Percentiles rank a stretch among this genome's conserved stretches.
Evolutionary conservation across 2,329 filamentous ascomycete genomes (phyloP).

Genomic region (Geoglossum cookeanum): DNA sequence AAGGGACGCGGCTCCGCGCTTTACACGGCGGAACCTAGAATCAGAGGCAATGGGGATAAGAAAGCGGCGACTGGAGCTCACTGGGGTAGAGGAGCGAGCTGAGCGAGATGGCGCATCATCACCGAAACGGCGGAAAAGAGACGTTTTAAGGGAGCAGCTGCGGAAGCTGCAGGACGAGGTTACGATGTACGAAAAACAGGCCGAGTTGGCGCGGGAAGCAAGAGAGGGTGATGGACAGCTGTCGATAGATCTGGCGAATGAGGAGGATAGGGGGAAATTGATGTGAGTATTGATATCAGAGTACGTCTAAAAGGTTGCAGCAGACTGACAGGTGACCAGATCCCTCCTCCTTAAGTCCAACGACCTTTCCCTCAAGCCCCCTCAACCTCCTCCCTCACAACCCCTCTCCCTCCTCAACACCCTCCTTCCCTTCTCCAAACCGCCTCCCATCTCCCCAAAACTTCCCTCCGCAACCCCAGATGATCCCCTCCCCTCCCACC

Average conservation of each 20-base stretch:
- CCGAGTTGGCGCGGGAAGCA: slow-evolving; percentile 20
- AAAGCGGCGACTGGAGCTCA: background rate
- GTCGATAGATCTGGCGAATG: background rate
- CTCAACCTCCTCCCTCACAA: slow-evolving; percentile 8
- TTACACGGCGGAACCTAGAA: no score
- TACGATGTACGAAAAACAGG: slow-evolving; percentile 36
- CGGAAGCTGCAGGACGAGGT: slow-evolving; percentile 38
- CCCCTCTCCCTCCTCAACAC: slow-evolving; percentile 20
- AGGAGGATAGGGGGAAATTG: background rate
- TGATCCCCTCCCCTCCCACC: slow-evolving; percentile 39
- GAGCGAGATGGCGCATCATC: slow-evolving; percentile 8
- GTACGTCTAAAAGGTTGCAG: background rate
- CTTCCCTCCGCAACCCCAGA: slow-evolving; percentile 17
- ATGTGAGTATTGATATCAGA: background rate
- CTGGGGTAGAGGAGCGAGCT: background rate
- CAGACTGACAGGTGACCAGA: background rate
- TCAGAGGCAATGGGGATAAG: background rate
- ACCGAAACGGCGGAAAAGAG: slow-evolving; percentile 28
- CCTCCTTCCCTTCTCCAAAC: slow-evolving; percentile 20
- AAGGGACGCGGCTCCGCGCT: background rate
- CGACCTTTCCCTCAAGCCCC: background rate
- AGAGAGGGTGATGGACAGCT: background rate
- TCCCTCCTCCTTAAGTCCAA: slow-evolving; percentile 1
- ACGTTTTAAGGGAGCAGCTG: slow-evolving; percentile 34
- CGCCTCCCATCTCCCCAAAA: slow-evolving; percentile 12